These are phyloP conservation scores for Schwanniomyces polymorphus DNA, from an alignment of 805 yeast genomes.

Conservation along the genomic window DNA sequence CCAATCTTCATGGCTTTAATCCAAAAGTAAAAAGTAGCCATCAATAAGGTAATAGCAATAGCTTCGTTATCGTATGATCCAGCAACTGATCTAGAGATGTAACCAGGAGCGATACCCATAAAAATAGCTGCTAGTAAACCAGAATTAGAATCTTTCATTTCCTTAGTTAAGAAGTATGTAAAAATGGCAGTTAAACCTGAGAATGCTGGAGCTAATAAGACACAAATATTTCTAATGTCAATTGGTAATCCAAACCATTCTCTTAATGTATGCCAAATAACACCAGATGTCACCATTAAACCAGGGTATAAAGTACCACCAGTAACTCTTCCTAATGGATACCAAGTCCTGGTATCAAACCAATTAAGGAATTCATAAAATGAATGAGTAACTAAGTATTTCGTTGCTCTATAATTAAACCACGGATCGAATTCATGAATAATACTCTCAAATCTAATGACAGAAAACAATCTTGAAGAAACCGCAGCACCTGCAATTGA, in stretches of 20 bases:
- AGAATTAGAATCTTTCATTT: constrained; percentile 86
- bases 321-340: constrained; percentile 97
- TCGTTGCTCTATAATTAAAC: constrained; percentile 97
- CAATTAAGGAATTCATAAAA: constrained; percentile 92
- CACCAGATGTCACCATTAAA: constrained; percentile 94
- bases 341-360: constrained; percentile 99
- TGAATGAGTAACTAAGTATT: constrained; percentile 78
- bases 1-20: constrained; percentile 91
- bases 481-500: constrained; percentile 89
- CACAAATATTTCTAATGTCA: constrained; percentile 95
- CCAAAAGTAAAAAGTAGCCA: constrained; percentile 97
- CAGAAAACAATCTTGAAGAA: constrained; percentile 91
- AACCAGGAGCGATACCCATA: constrained; percentile 98
- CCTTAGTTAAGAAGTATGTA: constrained; percentile 83
- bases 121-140: constrained; percentile 91
- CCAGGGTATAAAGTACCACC: constrained; percentile 99
- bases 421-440: constrained; percentile 98
- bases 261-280: constrained; percentile 73
- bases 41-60: constrained; percentile 90
- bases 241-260: constrained; percentile 71
- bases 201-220: constrained; percentile 93
- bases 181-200: constrained; percentile 89
- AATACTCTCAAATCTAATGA: constrained; percentile 90
- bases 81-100: constrained; percentile 96
- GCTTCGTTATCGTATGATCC: constrained; percentile 99